Evolutionary conservation across 805 yeast species (phyloP).

Genomic region (Myxozyma vanderwaltii): DNA sequence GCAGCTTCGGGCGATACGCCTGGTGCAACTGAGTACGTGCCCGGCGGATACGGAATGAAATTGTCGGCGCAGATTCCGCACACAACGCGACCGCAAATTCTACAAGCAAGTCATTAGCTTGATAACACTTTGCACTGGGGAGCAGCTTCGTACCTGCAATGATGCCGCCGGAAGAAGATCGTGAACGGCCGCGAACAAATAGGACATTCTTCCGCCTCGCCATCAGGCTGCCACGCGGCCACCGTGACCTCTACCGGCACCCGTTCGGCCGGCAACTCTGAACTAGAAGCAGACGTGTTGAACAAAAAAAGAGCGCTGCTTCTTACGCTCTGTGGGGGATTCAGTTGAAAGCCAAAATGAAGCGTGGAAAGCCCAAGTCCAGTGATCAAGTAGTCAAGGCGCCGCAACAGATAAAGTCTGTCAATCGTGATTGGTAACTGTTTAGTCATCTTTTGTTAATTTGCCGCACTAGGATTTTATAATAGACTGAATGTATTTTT

Average conservation of each 20-base stretch:
- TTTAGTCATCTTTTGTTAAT: no score
- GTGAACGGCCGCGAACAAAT: constrained; percentile 57
- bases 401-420: background rate
- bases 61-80: constrained; percentile 69
- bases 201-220: constrained; percentile 53
- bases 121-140: constrained; percentile 16
- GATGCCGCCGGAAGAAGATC: constrained; percentile 73
- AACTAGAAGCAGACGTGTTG: constrained; percentile 8
- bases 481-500: no score
- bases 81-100: constrained; percentile 72
- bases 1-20: constrained; percentile 54
- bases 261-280: constrained; percentile 12
- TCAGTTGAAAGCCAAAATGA: background rate
- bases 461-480: no score
- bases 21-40: constrained; percentile 59
- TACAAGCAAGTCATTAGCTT: constrained; percentile 18
- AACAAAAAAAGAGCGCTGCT: background rate
- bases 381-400: background rate
- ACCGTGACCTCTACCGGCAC: constrained; percentile 8
- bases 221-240: constrained; percentile 70
- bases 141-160: constrained; percentile 57
- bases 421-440: background rate
- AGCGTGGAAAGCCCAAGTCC: background rate
- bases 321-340: background rate
- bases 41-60: constrained; percentile 57